Percentiles rank a stretch among this genome's conserved stretches.
Conservation (phyloP, 495 filamentous ascomycete genomes). For the Aspergillus saccharolyticus region DNA sequence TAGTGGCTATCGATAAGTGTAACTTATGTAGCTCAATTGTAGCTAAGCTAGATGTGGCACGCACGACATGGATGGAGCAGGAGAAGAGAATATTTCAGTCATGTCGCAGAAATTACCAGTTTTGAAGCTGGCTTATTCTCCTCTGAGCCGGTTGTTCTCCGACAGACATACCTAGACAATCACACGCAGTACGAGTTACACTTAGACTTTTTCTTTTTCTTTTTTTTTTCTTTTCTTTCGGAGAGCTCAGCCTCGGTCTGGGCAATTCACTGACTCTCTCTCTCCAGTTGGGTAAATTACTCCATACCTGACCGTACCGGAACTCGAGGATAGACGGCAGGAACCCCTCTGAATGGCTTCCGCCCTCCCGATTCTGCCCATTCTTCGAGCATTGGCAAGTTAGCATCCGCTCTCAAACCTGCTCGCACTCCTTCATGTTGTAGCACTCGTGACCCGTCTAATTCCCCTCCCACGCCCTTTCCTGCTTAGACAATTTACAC, state of each 20-base stretch:
- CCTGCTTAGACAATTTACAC: neutral
- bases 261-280: too few relatives aligned
- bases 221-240: too few relatives aligned
- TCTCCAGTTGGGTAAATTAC: too few relatives aligned
- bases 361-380: neutral
- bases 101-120: neutral
- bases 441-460: neutral
- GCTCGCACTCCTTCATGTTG: too few relatives aligned
- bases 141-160: neutral
- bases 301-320: conserved; percentile 13
- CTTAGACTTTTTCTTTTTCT: conserved; percentile 6
- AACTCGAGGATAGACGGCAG: neutral
- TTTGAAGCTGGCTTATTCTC: neutral
- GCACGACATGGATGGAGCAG: neutral
- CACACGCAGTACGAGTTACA: too few relatives aligned
- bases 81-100: neutral
- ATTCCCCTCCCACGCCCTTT: neutral
- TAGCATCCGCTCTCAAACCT: too few relatives aligned
- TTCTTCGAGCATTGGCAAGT: neutral
- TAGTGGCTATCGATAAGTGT: conserved; percentile 13
- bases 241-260: conserved; percentile 9
- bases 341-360: neutral
- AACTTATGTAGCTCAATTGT: neutral
- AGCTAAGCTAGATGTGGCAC: conserved; percentile 13
- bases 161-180: too few relatives aligned